Percentiles rank a stretch among this genome's conserved stretches.
Conservation (phyloP, 306 rosid species). For the Herpetospermum pedunculosum region DNA sequence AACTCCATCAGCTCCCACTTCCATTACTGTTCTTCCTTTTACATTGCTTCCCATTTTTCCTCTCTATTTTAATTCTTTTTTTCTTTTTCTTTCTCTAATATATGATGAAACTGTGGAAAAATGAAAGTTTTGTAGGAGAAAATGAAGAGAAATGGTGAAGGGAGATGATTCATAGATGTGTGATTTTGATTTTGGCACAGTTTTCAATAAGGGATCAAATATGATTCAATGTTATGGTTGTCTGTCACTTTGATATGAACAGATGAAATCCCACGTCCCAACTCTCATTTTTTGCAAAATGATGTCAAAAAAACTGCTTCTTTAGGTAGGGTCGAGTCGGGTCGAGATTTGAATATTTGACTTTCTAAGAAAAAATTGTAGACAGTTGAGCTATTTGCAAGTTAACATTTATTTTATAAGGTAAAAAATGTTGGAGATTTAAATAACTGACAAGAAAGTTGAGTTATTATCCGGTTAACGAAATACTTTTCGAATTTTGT, state of each 20-base stretch:
- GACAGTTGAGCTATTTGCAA: too few relatives aligned
- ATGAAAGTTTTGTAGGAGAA: neutral
- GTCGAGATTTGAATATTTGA: too few relatives aligned
- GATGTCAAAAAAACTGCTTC: too few relatives aligned
- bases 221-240: neutral
- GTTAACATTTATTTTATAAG: too few relatives aligned
- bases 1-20: constrained; percentile 85
- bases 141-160: neutral
- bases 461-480: too few relatives aligned
- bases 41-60: constrained; percentile 36
- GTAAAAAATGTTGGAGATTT: too few relatives aligned
- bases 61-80: neutral
- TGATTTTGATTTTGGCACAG: neutral
- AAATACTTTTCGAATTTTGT: too few relatives aligned
- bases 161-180: neutral
- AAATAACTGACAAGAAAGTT: too few relatives aligned
- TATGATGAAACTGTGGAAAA: neutral
- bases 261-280: too few relatives aligned
- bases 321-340: too few relatives aligned
- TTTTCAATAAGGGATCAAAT: neutral
- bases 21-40: constrained; percentile 50
- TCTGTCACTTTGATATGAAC: neutral
- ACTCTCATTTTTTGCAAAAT: neutral
- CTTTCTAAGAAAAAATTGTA: too few relatives aligned
- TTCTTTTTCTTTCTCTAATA: too few relatives aligned